Conservation (phyloP, 2,329 filamentous ascomycete genomes). For the Cordyceps tenuipes region DNA sequence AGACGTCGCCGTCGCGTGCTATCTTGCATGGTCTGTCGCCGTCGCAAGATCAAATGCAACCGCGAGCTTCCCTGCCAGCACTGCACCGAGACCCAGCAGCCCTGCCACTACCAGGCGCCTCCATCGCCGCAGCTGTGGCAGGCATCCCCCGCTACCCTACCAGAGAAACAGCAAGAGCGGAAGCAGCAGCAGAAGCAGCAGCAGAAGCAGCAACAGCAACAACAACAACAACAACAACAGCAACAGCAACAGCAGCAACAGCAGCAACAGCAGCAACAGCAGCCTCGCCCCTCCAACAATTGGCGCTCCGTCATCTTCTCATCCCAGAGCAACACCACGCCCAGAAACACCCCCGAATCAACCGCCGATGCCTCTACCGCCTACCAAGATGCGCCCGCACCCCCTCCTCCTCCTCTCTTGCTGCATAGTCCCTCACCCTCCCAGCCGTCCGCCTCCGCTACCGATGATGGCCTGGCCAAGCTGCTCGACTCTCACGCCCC, state of each 20-base stretch:
- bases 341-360: neutral
- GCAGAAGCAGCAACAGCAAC: no score
- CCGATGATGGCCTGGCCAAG: neutral
- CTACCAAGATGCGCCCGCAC: neutral
- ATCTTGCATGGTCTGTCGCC: slow-evolving; percentile 35
- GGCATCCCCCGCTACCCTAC: neutral
- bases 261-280: neutral
- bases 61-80: slow-evolving; percentile 31
- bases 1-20: neutral
- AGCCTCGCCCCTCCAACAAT: neutral
- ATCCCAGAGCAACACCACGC: neutral
- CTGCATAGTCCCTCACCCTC: neutral
- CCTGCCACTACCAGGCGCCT: slow-evolving; percentile 23
- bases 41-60: slow-evolving; percentile 38
- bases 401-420: neutral
- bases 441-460: neutral
- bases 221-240: no score
- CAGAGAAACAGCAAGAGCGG: no score
- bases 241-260: no score
- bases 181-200: no score
- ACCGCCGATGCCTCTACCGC: neutral
- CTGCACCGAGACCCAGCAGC: slow-evolving; percentile 24
- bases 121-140: slow-evolving; percentile 7
- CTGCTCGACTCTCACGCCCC: neutral
- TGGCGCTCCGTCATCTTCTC: slow-evolving; percentile 7